Percentiles rank a stretch among this genome's conserved stretches.
phyloP scores from a whole-genome alignment of 2,329 filamentous ascomycete genomes.

The Diaporthe caulivora region DNA sequence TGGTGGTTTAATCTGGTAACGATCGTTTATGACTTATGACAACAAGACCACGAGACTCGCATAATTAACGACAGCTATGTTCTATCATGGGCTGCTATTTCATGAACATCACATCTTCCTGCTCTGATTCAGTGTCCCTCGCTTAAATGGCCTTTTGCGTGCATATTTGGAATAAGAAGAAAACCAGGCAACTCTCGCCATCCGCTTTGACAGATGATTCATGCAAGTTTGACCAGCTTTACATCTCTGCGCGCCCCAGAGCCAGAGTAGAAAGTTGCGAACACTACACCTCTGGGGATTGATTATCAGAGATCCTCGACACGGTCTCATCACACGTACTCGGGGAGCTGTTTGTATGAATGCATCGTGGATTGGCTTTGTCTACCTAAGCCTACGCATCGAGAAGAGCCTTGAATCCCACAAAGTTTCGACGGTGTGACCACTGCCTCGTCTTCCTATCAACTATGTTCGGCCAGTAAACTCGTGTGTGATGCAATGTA shows the following conservation, averaged over 20 bases:
- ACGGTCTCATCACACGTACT: too few relatives aligned
- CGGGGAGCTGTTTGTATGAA: not conserved
- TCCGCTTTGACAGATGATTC: not conserved
- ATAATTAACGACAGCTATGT: slow-evolving; percentile 25
- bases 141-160: not conserved
- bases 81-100: not conserved
- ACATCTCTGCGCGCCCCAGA: too few relatives aligned
- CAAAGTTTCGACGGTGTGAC: not conserved
- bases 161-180: not conserved
- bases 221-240: too few relatives aligned
- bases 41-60: not conserved
- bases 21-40: slow-evolving; percentile 31
- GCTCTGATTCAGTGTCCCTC: not conserved
- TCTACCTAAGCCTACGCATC: not conserved
- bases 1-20: slow-evolving; percentile 12
- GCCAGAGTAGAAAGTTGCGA: too few relatives aligned
- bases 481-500: not conserved
- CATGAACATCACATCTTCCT: not conserved
- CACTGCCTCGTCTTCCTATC: not conserved
- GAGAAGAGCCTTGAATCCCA: not conserved
- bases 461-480: not conserved
- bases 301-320: too few relatives aligned
- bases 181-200: not conserved
- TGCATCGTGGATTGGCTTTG: not conserved
- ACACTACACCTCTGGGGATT: too few relatives aligned